Conservation (phyloP, 2,329 filamentous ascomycete species). For the Metarhizium rileyi region DNA sequence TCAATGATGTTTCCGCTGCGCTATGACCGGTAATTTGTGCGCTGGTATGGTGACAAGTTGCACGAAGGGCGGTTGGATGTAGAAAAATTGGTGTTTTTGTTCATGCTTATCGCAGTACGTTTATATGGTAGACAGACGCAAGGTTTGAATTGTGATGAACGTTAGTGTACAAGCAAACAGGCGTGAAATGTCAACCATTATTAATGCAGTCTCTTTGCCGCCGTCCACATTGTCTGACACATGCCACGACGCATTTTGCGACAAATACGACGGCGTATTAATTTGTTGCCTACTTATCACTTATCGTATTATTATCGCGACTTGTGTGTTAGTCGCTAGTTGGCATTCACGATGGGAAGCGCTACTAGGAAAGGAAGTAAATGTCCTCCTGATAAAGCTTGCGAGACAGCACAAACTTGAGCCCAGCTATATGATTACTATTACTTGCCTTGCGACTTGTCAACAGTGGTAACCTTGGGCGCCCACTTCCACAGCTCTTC, state of each 20-base stretch:
- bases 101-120: conserved; percentile 4
- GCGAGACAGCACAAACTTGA: too few species aligned
- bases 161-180: neutral
- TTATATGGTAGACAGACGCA: conserved; percentile 4
- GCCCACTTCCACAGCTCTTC: conserved; percentile 51
- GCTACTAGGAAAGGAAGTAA: too few species aligned
- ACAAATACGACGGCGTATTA: too few species aligned
- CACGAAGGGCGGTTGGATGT: conserved; percentile 9
- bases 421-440: neutral
- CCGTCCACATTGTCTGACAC: too few species aligned
- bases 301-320: too few species aligned
- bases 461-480: conserved; percentile 54
- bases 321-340: too few species aligned
- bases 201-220: neutral
- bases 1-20: conserved; percentile 23
- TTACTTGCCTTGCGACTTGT: conserved; percentile 20
- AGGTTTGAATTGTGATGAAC: conserved; percentile 1
- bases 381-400: too few species aligned
- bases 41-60: conserved; percentile 3
- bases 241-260: too few species aligned
- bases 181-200: neutral
- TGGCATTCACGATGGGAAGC: too few species aligned
- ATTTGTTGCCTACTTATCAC: too few species aligned
- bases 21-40: conserved; percentile 10
- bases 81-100: conserved; percentile 4